Conservation (phyloP, 352 stramenopile species). For the Phytopythium boreale region DNA sequence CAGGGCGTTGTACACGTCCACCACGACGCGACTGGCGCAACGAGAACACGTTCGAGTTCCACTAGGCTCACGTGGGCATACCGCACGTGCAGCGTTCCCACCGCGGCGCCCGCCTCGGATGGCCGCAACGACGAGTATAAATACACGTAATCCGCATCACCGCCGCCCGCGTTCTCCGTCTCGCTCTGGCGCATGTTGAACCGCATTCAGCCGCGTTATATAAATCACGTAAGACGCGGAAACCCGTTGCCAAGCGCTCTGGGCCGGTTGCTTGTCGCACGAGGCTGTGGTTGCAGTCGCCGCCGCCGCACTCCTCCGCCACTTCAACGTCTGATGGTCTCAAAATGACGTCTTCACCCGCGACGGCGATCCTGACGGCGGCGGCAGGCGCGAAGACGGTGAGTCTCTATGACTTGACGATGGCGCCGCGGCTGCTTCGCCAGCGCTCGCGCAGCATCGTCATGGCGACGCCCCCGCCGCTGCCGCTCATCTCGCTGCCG, state of each 20-base stretch:
- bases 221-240: not conserved
- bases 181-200: not conserved
- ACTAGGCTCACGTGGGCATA: no score
- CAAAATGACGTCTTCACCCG: not conserved
- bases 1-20: not conserved
- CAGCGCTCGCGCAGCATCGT: conserved; percentile 40
- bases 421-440: conserved; percentile 20
- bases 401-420: not conserved
- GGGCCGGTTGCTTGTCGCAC: not conserved
- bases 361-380: not conserved
- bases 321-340: not conserved
- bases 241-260: not conserved
- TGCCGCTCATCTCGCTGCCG: conserved; percentile 64
- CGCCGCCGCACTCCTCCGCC: not conserved
- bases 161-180: not conserved
- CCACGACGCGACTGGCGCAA: no score
- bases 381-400: not conserved
- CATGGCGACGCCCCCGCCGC: conserved; percentile 41
- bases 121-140: conserved; percentile 2
- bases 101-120: not conserved
- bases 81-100: not conserved
- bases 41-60: no score
- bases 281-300: not conserved
- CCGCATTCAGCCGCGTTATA: not conserved
- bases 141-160: not conserved